Evolutionary conservation across 495 filamentous ascomycete genomes (phyloP).

Genomic region (Neurospora discreta): DNA sequence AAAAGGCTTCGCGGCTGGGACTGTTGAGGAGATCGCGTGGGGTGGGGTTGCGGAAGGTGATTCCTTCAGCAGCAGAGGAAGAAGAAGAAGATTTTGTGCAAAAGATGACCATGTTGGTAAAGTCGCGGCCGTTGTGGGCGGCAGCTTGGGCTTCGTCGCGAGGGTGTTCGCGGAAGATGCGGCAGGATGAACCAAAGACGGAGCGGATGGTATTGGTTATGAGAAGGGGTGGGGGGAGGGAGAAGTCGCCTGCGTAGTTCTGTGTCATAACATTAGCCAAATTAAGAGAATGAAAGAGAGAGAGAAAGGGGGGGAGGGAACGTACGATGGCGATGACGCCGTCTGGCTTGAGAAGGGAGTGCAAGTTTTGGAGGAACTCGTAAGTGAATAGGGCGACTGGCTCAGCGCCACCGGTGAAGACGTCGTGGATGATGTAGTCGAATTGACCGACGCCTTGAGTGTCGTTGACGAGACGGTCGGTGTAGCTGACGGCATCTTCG

Average conservation of each 20-base stretch:
- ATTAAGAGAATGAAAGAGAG: neutral
- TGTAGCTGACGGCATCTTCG: slow-evolving; percentile 70
- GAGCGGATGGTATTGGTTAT: slow-evolving; percentile 60
- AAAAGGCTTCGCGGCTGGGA: slow-evolving; percentile 51
- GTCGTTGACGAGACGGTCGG: slow-evolving; percentile 35
- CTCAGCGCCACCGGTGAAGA: slow-evolving; percentile 96
- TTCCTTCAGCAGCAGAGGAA: slow-evolving; percentile 3
- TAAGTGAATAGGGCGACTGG: slow-evolving; percentile 77
- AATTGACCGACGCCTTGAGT: slow-evolving; percentile 39
- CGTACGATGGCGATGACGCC: slow-evolving; percentile 86
- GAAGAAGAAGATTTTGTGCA: slow-evolving; percentile 41
- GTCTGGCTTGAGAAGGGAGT: slow-evolving; percentile 56
- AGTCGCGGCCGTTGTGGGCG: slow-evolving; percentile 43
- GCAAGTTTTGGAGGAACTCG: slow-evolving; percentile 63
- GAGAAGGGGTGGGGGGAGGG: slow-evolving; percentile 55
- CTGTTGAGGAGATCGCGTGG: slow-evolving; percentile 61
- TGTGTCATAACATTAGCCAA: slow-evolving; percentile 16
- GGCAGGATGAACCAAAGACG: slow-evolving; percentile 59
- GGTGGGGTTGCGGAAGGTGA: slow-evolving; percentile 59
- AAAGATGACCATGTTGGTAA: slow-evolving; percentile 83
- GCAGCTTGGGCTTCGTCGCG: slow-evolving; percentile 28
- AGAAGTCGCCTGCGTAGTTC: slow-evolving; percentile 95
- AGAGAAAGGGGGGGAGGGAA: slow-evolving; percentile 2
- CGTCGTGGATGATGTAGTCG: slow-evolving; percentile 93
- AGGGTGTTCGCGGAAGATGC: slow-evolving; percentile 72